Percentiles rank a stretch among this genome's conserved stretches.
Evolutionary conservation across 164 flowering plant genomes (phyloP).

Genomic region (Dillenia suffruticosa): DNA sequence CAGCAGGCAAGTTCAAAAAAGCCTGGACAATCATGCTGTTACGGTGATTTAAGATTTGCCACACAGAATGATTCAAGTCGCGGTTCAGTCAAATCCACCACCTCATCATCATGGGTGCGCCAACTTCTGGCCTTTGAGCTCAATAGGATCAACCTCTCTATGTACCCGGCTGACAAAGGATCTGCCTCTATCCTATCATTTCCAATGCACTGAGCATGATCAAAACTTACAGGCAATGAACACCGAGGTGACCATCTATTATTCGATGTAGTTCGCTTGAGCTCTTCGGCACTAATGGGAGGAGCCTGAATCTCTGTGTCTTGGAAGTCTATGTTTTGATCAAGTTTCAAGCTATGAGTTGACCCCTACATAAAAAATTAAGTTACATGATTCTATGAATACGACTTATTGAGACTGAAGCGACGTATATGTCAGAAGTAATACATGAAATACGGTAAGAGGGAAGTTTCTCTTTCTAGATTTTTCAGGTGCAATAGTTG

Average conservation of each 20-base stretch:
- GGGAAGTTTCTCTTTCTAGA: constrained; percentile 51
- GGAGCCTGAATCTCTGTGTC: constrained; percentile 10
- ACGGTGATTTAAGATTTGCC: constrained; percentile 31
- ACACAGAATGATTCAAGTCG: constrained; percentile 74
- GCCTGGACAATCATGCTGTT: constrained; percentile 6
- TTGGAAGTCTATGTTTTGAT: constrained; percentile 11
- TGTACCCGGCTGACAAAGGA: constrained; percentile 32
- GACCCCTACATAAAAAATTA: constrained; percentile 19
- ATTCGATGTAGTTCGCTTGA: constrained; percentile 16
- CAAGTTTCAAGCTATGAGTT: constrained; percentile 12
- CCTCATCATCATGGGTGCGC: constrained; percentile 47
- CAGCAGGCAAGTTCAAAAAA: no score
- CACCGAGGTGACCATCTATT: constrained; percentile 24
- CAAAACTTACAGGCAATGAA: constrained; percentile 34
- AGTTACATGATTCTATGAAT: neutral
- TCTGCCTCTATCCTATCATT: constrained; percentile 17
- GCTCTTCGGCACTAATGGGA: constrained; percentile 25
- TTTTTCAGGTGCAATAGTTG: constrained; percentile 70
- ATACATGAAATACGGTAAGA: constrained; percentile 54
- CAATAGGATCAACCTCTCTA: constrained; percentile 47
- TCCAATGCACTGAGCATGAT: constrained; percentile 15
- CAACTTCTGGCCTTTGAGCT: constrained; percentile 44
- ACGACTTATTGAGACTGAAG: neutral
- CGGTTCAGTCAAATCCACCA: constrained; percentile 84
- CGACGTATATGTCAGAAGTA: neutral